Conservation (phyloP, 1,284 basidiomycete genomes). For the Malassezia obtusa region DNA sequence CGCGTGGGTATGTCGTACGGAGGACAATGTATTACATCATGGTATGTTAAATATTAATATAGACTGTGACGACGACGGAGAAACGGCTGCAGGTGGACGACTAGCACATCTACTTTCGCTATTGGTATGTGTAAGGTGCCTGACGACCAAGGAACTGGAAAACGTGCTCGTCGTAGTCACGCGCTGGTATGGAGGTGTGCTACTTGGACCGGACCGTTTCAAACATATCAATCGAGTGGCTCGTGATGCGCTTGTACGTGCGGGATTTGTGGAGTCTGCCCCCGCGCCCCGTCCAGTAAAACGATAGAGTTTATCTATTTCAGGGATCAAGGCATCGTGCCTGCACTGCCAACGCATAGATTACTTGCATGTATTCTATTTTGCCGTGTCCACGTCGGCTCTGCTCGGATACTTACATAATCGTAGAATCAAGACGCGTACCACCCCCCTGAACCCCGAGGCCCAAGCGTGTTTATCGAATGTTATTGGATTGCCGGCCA, state of each 20-base stretch:
- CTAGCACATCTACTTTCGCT: constrained; percentile 46
- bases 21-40: constrained; percentile 34
- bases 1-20: constrained; percentile 42
- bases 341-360: too few relatives aligned
- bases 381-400: too few relatives aligned
- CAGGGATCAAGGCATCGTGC: too few relatives aligned
- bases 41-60: constrained; percentile 7
- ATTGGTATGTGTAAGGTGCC: constrained; percentile 19
- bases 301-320: too few relatives aligned
- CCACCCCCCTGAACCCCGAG: too few relatives aligned
- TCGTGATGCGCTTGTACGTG: constrained; percentile 35
- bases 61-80: constrained; percentile 47
- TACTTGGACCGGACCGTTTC: constrained; percentile 43
- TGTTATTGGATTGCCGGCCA: too few relatives aligned
- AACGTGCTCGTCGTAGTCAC: constrained; percentile 46
- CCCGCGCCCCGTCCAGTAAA: background rate
- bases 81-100: constrained; percentile 46
- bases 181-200: constrained; percentile 42
- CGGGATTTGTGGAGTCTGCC: constrained; percentile 17
- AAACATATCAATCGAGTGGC: constrained; percentile 44
- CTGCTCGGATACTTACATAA: too few relatives aligned
- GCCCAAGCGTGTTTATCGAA: too few relatives aligned
- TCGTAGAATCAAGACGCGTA: too few relatives aligned
- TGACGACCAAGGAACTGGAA: constrained; percentile 19
- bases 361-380: too few relatives aligned